These are phyloP conservation scores for Casaregolazyma lundiana DNA, from an alignment of 1,139 yeast species.

Conservation along the genomic window DNA sequence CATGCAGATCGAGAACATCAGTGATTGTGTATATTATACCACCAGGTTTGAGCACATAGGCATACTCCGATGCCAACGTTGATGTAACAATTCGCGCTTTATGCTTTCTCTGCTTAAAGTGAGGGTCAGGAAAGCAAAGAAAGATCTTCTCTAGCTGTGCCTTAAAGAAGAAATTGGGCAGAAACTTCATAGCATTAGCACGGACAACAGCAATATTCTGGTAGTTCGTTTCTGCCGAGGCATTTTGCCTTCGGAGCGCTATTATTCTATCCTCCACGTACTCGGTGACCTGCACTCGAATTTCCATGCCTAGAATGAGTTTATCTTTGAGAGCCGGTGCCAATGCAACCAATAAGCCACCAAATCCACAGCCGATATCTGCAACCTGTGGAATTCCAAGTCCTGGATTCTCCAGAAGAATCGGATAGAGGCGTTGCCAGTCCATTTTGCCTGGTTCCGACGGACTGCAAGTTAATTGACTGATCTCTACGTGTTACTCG, in stretches of 20 bases:
- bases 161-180: constrained; percentile 85
- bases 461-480: constrained; percentile 42
- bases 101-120: constrained; percentile 94
- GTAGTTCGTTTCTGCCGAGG: constrained; percentile 36
- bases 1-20: constrained; percentile 87
- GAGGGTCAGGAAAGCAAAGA: constrained; percentile 99
- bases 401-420: constrained; percentile 18
- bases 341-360: constrained; percentile 79
- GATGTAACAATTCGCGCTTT: constrained; percentile 93
- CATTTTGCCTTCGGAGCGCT: constrained; percentile 66
- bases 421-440: constrained; percentile 76
- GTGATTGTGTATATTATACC: constrained; percentile 93
- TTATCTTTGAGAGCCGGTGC: constrained; percentile 72
- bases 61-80: constrained; percentile 85
- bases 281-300: constrained; percentile 94
- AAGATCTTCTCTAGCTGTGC: constrained; percentile 78
- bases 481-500: background rate
- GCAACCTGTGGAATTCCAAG: constrained; percentile 72
- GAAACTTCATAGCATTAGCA: constrained; percentile 95
- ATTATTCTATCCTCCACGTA: constrained; percentile 93
- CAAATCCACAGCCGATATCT: constrained; percentile 97
- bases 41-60: constrained; percentile 79
- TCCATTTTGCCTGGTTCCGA: constrained; percentile 75
- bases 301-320: constrained; percentile 90
- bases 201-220: constrained; percentile 86